A percentile compares a stretch with the other conserved stretches of the same genome.
Evolutionary conservation across 148 eudicot genomes (phyloP).

Genomic region (Camellia granthamiana): DNA sequence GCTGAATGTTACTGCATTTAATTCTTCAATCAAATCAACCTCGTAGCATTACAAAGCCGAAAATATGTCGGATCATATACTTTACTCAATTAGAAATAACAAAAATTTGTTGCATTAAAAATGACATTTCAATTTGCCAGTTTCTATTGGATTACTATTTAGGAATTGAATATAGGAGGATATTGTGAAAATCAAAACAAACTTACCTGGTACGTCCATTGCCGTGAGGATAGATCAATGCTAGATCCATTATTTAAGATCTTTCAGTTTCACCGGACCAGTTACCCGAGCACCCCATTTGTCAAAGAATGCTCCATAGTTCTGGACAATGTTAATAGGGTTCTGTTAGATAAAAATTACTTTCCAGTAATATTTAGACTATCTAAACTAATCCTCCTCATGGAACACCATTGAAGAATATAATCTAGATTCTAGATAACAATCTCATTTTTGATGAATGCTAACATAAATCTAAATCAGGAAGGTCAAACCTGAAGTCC

Average conservation of each 20-base stretch:
- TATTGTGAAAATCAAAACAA: background rate
- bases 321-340: slow-evolving; percentile 34
- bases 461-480: background rate
- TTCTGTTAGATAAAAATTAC: slow-evolving; percentile 4
- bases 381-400: background rate
- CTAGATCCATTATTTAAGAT: slow-evolving; percentile 41
- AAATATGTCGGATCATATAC: background rate
- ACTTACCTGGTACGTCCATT: slow-evolving; percentile 91
- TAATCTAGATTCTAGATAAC: background rate
- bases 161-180: background rate
- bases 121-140: background rate
- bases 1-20: background rate
- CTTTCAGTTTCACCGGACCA: slow-evolving; percentile 67
- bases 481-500: slow-evolving; percentile 74
- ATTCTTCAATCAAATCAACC: background rate
- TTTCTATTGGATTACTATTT: background rate
- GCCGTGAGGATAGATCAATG: slow-evolving; percentile 62
- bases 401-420: background rate
- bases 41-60: background rate
- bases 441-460: background rate
- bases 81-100: background rate
- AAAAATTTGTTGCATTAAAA: background rate
- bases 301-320: slow-evolving; percentile 90
- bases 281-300: slow-evolving; percentile 66
- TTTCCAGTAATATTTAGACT: background rate